These are phyloP conservation scores for Plasmodium billcollinsi DNA, from an alignment of 169 alveolate genomes.

Conservation along the genomic window DNA sequence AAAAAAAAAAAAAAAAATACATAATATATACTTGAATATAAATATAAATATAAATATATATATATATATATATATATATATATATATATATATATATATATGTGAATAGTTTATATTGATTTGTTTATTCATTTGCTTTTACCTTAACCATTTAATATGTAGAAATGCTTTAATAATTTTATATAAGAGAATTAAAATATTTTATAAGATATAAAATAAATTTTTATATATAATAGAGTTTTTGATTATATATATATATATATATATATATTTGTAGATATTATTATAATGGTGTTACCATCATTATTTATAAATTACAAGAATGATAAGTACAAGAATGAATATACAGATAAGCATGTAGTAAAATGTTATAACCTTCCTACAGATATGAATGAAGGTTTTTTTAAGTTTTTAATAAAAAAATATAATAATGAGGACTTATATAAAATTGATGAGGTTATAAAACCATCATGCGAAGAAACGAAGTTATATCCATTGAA, in stretches of 20 bases:
- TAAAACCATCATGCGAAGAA: slow-evolving; percentile 42
- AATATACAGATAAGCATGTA: slow-evolving; percentile 6
- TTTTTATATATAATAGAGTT: too few species aligned
- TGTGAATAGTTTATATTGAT: too few species aligned
- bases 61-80: too few species aligned
- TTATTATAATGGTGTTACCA: slow-evolving; percentile 27
- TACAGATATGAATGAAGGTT: slow-evolving; percentile 11
- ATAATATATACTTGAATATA: not conserved
- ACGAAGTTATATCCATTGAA: slow-evolving; percentile 66
- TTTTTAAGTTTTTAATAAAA: slow-evolving; percentile 26
- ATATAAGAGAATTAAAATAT: too few species aligned
- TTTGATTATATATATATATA: too few species aligned
- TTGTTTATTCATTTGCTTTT: too few species aligned
- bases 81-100: too few species aligned
- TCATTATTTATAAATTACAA: slow-evolving; percentile 21
- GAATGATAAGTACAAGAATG: not conserved
- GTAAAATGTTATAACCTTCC: slow-evolving; percentile 65
- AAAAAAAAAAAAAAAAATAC: too few species aligned
- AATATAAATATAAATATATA: not conserved
- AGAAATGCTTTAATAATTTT: too few species aligned
- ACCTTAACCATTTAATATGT: too few species aligned
- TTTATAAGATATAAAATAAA: too few species aligned
- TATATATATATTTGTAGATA: not conserved
- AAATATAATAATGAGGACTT: slow-evolving; percentile 7
- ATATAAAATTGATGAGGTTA: slow-evolving; percentile 22